A percentile compares a stretch with the other conserved stretches of the same genome.
These are phyloP conservation scores for Elasticomyces elasticus DNA, from an alignment of 495 filamentous ascomycete genomes.

Conservation along the genomic window DNA sequence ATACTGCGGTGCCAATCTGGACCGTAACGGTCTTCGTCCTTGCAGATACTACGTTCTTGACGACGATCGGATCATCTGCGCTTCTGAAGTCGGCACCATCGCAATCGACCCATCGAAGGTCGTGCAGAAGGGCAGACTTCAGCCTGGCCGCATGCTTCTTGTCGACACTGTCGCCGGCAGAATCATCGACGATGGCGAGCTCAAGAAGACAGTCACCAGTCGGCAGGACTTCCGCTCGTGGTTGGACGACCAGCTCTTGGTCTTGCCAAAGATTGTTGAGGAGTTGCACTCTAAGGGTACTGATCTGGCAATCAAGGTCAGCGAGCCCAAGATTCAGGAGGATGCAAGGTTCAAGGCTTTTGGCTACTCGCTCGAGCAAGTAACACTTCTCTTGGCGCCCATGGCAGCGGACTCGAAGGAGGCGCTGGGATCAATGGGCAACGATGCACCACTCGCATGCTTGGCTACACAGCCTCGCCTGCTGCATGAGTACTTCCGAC, in stretches of 20 bases:
- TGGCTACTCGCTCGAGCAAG: constrained; percentile 95
- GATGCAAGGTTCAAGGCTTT: constrained; percentile 80
- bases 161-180: constrained; percentile 92
- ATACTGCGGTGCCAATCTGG: constrained; percentile 97
- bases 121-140: constrained; percentile 87
- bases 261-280: constrained; percentile 61
- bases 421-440: constrained; percentile 98
- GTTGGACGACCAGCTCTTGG: constrained; percentile 81
- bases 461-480: constrained; percentile 81
- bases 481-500: constrained; percentile 95
- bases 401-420: constrained; percentile 99
- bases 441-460: constrained; percentile 91
- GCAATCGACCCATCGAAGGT: constrained; percentile 81
- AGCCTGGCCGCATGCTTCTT: constrained; percentile 94
- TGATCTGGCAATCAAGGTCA: constrained; percentile 55
- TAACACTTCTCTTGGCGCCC: constrained; percentile 83
- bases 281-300: constrained; percentile 48
- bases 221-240: constrained; percentile 80
- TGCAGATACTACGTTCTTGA: constrained; percentile 98
- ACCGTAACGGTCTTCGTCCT: constrained; percentile 91
- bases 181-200: constrained; percentile 89
- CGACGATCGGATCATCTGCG: constrained; percentile 97
- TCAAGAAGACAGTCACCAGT: constrained; percentile 80
- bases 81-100: constrained; percentile 95
- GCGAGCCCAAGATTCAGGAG: constrained; percentile 67